Percentiles rank a stretch among this genome's conserved stretches.
These are phyloP conservation scores for Solanum sejunctum DNA, from an alignment of 257 asterid species.

Conservation along the genomic window DNA sequence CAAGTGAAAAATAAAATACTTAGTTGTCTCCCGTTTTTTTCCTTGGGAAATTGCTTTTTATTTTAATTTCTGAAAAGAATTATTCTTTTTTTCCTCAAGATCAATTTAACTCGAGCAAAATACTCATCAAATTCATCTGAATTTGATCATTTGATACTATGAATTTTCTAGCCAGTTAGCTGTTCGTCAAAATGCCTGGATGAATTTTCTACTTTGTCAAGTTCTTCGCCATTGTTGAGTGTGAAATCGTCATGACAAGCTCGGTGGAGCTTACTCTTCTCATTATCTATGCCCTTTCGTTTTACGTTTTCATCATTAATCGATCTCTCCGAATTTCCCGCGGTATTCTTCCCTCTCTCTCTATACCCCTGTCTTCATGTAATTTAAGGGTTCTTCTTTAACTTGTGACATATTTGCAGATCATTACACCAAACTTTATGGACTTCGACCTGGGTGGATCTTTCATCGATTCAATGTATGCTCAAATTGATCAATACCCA, in stretches of 20 bases:
- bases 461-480: conserved; percentile 40
- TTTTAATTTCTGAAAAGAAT: not conserved
- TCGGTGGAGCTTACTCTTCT: conserved; percentile 53
- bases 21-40: no score
- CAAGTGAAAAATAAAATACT: no score
- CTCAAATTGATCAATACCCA: not conserved
- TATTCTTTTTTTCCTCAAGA: not conserved
- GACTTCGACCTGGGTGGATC: conserved; percentile 32
- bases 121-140: not conserved
- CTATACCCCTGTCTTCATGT: not conserved
- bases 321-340: conserved; percentile 84
- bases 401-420: conserved; percentile 22
- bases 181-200: not conserved
- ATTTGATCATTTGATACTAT: not conserved
- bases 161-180: not conserved
- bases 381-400: not conserved
- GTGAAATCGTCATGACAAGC: not conserved
- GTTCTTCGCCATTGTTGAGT: not conserved
- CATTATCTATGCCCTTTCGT: conserved; percentile 42
- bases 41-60: not conserved
- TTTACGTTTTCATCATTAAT: conserved; percentile 50
- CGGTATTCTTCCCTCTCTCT: conserved; percentile 22
- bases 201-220: not conserved
- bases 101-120: not conserved
- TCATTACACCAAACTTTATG: conserved; percentile 51